These are phyloP conservation scores for Boletus sp. DNA, from an alignment of 768 basidiomycete species.

Conservation along the genomic window DNA sequence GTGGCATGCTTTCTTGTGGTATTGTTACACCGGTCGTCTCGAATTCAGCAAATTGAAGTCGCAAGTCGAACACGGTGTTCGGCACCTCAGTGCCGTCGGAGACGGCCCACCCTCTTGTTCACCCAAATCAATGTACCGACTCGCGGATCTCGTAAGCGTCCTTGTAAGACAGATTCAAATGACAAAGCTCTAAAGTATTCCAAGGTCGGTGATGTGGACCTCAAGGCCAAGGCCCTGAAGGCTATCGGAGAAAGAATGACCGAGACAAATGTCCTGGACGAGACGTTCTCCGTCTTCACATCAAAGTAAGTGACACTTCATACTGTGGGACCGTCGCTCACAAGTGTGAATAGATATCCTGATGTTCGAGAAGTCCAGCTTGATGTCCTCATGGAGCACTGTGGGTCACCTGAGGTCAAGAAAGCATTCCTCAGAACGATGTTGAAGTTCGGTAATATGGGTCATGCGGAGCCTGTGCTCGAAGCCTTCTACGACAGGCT, in stretches of 20 bases:
- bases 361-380: slow-evolving; percentile 19
- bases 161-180: not conserved
- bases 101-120: slow-evolving; percentile 24
- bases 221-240: slow-evolving; percentile 15
- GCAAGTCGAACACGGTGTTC: slow-evolving; percentile 3
- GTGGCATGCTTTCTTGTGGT: slow-evolving; percentile 27
- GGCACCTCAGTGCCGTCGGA: not conserved
- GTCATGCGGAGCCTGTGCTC: slow-evolving; percentile 12
- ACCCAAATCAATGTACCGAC: slow-evolving; percentile 39
- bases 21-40: slow-evolving; percentile 24
- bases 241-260: slow-evolving; percentile 19
- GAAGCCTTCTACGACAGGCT: slow-evolving; percentile 19
- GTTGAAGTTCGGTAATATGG: not conserved
- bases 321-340: not conserved
- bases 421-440: slow-evolving; percentile 11
- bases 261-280: slow-evolving; percentile 21
- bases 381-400: slow-evolving; percentile 7
- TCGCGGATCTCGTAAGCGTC: slow-evolving; percentile 31
- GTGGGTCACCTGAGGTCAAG: slow-evolving; percentile 14
- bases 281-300: slow-evolving; percentile 28
- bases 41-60: slow-evolving; percentile 19
- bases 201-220: slow-evolving; percentile 18
- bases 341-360: slow-evolving; percentile 11
- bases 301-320: slow-evolving; percentile 15
- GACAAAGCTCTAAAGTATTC: not conserved